Conservation (phyloP, 1,284 basidiomycete species). For the Melampsora larici-populina region DNA sequence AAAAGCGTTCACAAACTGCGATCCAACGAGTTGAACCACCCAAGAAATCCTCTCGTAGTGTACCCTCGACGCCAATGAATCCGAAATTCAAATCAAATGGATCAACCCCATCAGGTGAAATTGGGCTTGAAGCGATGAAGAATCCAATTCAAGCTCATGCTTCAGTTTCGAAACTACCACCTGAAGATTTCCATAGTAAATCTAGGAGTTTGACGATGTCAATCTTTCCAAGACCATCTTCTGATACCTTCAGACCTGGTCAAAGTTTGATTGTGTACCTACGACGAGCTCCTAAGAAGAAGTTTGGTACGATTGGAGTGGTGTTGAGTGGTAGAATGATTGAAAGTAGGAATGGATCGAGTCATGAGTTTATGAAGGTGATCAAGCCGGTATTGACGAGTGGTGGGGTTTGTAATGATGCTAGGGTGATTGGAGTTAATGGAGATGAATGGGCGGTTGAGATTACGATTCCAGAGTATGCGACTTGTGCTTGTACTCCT, state of each 20-base stretch:
- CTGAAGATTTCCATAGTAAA: conserved; percentile 34
- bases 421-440: conserved; percentile 1
- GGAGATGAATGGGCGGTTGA: conserved; percentile 27
- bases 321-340: conserved; percentile 4
- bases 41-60: no score
- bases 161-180: neutral
- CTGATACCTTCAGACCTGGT: conserved; percentile 20
- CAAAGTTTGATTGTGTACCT: conserved; percentile 14
- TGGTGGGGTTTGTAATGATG: neutral
- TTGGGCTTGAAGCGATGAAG: no score
- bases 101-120: no score
- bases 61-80: no score
- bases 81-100: no score
- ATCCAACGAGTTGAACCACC: no score
- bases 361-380: conserved; percentile 30
- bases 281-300: conserved; percentile 3
- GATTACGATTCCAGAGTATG: conserved; percentile 18
- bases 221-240: conserved; percentile 17
- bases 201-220: conserved; percentile 22
- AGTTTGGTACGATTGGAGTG: conserved; percentile 20
- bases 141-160: neutral
- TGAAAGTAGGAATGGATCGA: neutral
- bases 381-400: conserved; percentile 12
- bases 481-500: conserved; percentile 26
- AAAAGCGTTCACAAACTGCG: no score